Base-by-base conservation (phyloP, 306 rosid genomes). In the Phaseolus lunatus region DNA sequence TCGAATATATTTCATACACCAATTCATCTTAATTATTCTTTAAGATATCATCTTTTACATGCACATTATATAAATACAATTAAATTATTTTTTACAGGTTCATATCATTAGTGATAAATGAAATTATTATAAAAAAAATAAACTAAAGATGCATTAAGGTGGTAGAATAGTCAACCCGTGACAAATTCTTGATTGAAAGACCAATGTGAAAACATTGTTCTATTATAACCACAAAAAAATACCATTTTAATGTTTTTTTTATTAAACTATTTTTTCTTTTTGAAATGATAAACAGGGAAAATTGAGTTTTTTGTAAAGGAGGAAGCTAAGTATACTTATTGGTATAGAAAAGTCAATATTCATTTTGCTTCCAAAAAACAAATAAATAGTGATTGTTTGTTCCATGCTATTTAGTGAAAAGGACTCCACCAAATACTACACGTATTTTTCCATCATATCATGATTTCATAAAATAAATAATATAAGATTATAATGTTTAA, bases 271-370 rank as follows among this genome's bases (percentile, higher is more conserved):
- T 64, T 48, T 16, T 65, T 62, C 24, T 48, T 57, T 41, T 41
- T 14, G 3, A 53, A 62, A 78, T 73, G 67, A 78, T 20, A 29
- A 77, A 76, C 27, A 31, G 67, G 1, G 33, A 27, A 20, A 53
- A 33, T 18, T 68, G 6, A 4, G 35, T 71, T 44, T n/a, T 29
- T 22, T 54, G 82, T 79, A 67, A 35, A 63, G 73, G 67, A 73
- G 56, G 33, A 68, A 78, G 70, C 59, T 56, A 59, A 79, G 80
- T 77, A 82, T 70, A 19, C 77, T 64, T 64, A 73, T 56, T 49
- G 2, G 31, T 18, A 10, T 43, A 65, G 80, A 45, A 77, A 85
- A 78, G 79, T 78, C 49, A 65, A 70, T 67, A 78, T 76, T 56
- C 71, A 81, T 73, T 13, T 12, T 49, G 45, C 75, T 81, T 85